These are phyloP conservation scores for Pyrenula massariospora DNA, from an alignment of 495 filamentous ascomycete species.

Conservation along the genomic window DNA sequence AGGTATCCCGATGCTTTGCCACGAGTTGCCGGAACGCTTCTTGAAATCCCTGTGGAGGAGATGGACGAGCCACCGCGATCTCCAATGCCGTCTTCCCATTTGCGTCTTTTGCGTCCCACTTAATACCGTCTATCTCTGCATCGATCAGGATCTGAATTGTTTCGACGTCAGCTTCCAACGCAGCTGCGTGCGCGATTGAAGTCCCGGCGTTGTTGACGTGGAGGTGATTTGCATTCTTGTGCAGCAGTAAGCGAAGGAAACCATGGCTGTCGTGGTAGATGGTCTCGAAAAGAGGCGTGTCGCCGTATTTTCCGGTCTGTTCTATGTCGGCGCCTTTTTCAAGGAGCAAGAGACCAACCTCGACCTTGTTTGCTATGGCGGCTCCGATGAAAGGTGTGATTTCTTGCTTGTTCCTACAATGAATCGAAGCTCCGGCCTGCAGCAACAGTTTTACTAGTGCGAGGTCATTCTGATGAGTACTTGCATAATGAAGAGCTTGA, in stretches of 20 bases:
- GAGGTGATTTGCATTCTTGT: background rate
- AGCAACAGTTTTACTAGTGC: background rate
- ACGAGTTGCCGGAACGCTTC: background rate
- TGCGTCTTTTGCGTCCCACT: background rate
- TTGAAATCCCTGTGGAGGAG: background rate
- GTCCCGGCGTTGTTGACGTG: background rate
- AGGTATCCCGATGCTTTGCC: background rate
- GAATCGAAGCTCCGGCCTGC: too few relatives aligned
- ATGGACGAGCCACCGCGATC: background rate
- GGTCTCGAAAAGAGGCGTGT: background rate
- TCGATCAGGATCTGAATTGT: background rate
- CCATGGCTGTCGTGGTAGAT: background rate
- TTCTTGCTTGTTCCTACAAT: background rate
- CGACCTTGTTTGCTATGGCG: background rate
- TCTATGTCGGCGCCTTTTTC: background rate
- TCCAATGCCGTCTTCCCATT: background rate
- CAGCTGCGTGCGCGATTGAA: background rate
- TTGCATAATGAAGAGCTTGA: background rate
- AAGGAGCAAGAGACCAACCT: background rate
- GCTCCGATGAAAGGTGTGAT: background rate
- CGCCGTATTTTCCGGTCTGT: background rate
- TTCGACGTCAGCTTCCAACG: background rate
- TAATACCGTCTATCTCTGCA: background rate
- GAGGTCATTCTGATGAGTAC: background rate
- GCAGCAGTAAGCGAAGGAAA: background rate